These are phyloP conservation scores for Anacardium occidentale DNA, from an alignment of 345 rosid genomes.

Conservation along the genomic window DNA sequence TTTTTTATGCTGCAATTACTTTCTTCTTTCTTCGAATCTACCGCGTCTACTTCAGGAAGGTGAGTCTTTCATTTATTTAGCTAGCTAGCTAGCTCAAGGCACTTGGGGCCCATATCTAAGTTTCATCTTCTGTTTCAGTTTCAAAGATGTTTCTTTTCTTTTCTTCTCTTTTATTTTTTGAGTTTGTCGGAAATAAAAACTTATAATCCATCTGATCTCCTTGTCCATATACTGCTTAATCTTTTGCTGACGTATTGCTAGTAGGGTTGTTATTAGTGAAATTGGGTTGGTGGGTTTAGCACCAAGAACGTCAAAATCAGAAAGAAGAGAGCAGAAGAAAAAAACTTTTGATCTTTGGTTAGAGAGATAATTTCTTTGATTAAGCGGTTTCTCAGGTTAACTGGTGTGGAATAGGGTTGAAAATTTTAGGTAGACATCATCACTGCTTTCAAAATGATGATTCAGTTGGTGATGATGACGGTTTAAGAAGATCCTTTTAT, in stretches of 20 bases:
- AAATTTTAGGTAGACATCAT: slow-evolving; percentile 7
- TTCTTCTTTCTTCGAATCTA: slow-evolving; percentile 12
- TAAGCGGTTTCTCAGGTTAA: slow-evolving; percentile 9
- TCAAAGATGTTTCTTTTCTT: slow-evolving; percentile 4
- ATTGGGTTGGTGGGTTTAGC: slow-evolving; percentile 43
- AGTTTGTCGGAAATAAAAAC: slow-evolving; percentile 12
- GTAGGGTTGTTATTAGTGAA: slow-evolving; percentile 23
- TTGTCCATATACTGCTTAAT: slow-evolving; percentile 25
- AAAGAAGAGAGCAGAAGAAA: background rate
- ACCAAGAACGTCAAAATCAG: slow-evolving; percentile 34
- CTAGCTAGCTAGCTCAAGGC: background rate
- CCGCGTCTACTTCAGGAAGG: slow-evolving; percentile 20
- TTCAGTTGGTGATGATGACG: background rate
- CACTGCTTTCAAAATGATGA: slow-evolving; percentile 1
- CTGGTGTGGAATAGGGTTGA: slow-evolving; percentile 27
- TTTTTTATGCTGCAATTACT: slow-evolving; percentile 10
- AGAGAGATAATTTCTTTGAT: slow-evolving; percentile 24
- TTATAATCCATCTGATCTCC: slow-evolving; percentile 5
- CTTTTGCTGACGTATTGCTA: slow-evolving; percentile 28
- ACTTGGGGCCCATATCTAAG: slow-evolving; percentile 20
- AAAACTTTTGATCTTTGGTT: slow-evolving; percentile 15
- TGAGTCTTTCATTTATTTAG: background rate
- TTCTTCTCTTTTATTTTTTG: background rate
- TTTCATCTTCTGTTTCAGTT: slow-evolving; percentile 15
- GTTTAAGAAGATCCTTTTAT: slow-evolving; percentile 5